phyloP scores from a whole-genome alignment of 2,329 filamentous ascomycete species.

The Colletotrichum chrysophilum region DNA sequence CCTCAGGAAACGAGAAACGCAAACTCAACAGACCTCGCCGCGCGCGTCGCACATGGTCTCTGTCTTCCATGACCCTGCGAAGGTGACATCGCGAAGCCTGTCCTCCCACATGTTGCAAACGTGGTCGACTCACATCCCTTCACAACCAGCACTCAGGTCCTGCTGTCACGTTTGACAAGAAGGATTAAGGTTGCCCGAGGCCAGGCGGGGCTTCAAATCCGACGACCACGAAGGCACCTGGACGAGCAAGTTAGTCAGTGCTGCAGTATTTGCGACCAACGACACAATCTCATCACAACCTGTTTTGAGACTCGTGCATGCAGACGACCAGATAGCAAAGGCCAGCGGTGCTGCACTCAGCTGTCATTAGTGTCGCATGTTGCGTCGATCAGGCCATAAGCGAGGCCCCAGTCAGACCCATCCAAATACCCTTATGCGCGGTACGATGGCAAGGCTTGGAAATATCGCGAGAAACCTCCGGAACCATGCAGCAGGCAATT shows the following conservation, averaged over 20 bases:
- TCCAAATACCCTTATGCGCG: neutral
- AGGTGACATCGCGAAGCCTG: neutral
- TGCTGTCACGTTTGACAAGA: neutral
- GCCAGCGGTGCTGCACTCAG: neutral
- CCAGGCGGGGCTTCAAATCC: neutral
- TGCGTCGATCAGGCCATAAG: neutral
- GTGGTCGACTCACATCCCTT: neutral
- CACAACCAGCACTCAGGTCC: neutral
- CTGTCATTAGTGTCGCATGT: neutral
- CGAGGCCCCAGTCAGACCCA: neutral
- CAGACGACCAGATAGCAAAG: neutral
- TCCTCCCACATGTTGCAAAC: neutral
- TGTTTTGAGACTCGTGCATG: neutral
- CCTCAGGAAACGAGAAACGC: neutral
- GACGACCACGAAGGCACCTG: neutral
- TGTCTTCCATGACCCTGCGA: neutral
- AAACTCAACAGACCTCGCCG: neutral
- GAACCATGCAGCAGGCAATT: neutral
- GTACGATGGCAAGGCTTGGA: neutral
- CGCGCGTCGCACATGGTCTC: neutral
- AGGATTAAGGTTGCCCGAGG: neutral
- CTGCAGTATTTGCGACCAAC: neutral
- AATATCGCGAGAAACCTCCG: neutral
- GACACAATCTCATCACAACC: neutral
- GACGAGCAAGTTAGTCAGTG: neutral